Percentiles rank a stretch among this genome's conserved stretches.
These are phyloP conservation scores for Colletotrichum salicis DNA, from an alignment of 2,329 filamentous ascomycete species.

Conservation along the genomic window DNA sequence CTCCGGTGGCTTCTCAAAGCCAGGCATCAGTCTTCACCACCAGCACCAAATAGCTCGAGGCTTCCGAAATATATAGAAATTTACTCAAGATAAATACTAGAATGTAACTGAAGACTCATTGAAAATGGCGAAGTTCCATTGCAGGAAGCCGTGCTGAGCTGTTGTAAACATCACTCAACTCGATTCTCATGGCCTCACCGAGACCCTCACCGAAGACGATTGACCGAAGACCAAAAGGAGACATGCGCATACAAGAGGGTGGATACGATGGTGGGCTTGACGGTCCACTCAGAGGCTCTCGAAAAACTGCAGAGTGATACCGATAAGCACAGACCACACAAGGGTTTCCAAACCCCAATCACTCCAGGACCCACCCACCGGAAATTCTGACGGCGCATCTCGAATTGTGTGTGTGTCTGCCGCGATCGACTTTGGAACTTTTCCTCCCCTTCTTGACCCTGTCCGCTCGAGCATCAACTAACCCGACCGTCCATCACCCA, in stretches of 20 bases:
- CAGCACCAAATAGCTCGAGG: background rate
- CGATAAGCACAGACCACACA: constrained; percentile 13
- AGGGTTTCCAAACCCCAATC: constrained; percentile 41
- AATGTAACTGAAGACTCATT: no score
- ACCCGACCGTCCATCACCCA: constrained; percentile 33
- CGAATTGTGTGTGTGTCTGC: background rate
- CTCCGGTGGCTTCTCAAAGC: background rate
- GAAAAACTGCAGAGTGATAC: background rate
- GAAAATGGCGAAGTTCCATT: background rate
- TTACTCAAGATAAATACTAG: accelerated
- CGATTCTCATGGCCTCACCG: background rate
- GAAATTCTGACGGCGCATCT: background rate
- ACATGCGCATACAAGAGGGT: accelerated
- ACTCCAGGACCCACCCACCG: constrained; percentile 4
- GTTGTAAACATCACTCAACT: background rate
- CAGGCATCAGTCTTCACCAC: background rate
- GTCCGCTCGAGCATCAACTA: constrained; percentile 35
- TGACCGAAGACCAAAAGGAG: background rate
- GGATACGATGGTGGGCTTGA: background rate
- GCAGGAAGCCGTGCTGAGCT: background rate
- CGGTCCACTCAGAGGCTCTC: background rate
- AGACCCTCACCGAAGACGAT: background rate
- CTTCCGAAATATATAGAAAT: accelerated
- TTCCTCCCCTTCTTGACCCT: constrained; percentile 2
- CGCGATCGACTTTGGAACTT: background rate